phyloP scores from a whole-genome alignment of 2,329 filamentous ascomycete genomes.

The Diaporthe batatas region DNA sequence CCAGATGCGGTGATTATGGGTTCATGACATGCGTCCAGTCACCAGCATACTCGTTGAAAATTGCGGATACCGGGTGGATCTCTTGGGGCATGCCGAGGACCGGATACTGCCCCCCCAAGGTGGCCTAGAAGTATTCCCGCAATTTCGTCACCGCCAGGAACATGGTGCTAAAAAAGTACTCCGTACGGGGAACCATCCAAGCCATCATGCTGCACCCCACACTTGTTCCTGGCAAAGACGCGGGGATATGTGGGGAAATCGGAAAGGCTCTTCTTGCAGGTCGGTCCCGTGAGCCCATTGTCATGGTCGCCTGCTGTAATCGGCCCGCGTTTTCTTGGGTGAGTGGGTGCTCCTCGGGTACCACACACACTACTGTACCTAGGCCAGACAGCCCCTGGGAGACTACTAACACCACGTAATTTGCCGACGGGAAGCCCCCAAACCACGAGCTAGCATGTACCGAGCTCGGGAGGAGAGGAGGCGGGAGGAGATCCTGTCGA shows the following conservation, averaged over 20 bases:
- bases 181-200: too few species aligned
- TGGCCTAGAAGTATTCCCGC: neutral
- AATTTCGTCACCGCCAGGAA: constrained; percentile 33
- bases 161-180: constrained; percentile 18
- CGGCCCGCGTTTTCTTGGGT: constrained; percentile 12
- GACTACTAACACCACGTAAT: neutral
- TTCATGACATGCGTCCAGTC: constrained; percentile 7
- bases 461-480: constrained; percentile 13
- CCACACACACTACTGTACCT: neutral
- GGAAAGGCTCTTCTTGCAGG: neutral
- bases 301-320: constrained; percentile 13
- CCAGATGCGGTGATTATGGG: neutral
- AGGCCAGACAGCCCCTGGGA: neutral
- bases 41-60: neutral
- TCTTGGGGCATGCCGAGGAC: constrained; percentile 20
- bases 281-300: constrained; percentile 22
- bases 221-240: constrained; percentile 22
- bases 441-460: constrained; percentile 1
- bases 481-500: neutral
- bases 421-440: constrained; percentile 13
- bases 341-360: constrained; percentile 1
- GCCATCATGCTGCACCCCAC: constrained; percentile 33
- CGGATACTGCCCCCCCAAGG: neutral
- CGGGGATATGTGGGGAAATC: constrained; percentile 31
- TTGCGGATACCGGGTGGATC: neutral